Evolutionary conservation across 2,329 filamentous ascomycete species (phyloP).

Genomic region (Diplocarpon mali): DNA sequence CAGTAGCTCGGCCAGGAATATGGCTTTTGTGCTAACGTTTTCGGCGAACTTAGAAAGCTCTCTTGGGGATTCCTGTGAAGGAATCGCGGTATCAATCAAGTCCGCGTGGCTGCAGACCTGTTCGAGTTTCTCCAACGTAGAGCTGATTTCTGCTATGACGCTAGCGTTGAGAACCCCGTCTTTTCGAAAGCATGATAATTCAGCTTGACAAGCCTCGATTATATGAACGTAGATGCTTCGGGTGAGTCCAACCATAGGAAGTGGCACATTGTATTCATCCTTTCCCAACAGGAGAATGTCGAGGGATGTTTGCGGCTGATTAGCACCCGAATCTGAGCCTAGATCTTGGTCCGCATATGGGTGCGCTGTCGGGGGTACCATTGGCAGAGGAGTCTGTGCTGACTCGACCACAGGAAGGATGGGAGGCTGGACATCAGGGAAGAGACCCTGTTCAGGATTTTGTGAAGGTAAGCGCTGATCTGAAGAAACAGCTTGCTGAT

Average conservation of each 20-base stretch:
- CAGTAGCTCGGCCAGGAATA: constrained; percentile 46
- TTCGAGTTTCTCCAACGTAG: constrained; percentile 39
- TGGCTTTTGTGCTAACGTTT: constrained; percentile 48
- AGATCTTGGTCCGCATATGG: neutral
- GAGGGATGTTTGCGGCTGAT: neutral
- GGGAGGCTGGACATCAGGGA: neutral
- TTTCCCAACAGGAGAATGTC: constrained; percentile 3
- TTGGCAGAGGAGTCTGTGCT: neutral
- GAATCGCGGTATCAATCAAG: constrained; percentile 35
- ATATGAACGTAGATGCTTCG: constrained; percentile 42
- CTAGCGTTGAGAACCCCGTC: constrained; percentile 32
- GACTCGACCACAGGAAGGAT: neutral
- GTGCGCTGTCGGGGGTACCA: neutral
- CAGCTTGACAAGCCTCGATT: constrained; percentile 33
- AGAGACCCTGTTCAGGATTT: neutral
- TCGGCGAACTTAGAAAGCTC: constrained; percentile 40
- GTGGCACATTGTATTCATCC: constrained; percentile 41
- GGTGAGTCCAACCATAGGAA: constrained; percentile 43
- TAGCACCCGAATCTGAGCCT: neutral
- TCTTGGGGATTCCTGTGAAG: constrained; percentile 28
- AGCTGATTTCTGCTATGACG: constrained; percentile 37
- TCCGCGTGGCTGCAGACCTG: constrained; percentile 48
- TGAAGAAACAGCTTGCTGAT: neutral
- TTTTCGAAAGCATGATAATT: constrained; percentile 39
- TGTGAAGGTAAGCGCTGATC: neutral